Base-by-base conservation (phyloP, 257 asterid species). In the Avicennia marina region DNA sequence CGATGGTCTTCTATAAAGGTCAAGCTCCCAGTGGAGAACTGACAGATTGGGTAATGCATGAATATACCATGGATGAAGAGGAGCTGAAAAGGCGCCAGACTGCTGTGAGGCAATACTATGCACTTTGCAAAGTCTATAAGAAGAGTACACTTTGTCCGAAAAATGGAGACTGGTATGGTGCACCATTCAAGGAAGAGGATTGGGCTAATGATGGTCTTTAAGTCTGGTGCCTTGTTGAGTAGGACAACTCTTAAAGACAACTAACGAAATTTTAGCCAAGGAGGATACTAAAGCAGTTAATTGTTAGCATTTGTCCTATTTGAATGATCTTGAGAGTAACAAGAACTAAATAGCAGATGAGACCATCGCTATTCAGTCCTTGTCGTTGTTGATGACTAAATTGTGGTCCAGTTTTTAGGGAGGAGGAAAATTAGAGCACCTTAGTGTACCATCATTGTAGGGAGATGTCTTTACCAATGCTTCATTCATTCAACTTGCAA, bases 11-110 rank as follows among this genome's bases (percentile, higher is more conserved):
- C 78, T 81, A 93, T 11, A 67, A 65, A 69, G 99, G 99, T 2
- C 95, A 95, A 57, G 95, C 99, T 1, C 99, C 97, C 26, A 67
- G 42, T 20, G 96, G 96, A 18, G 76, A 80, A 49, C 96, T 97
- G 7, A 93, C 99, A 0, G 95, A 93, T 31, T 93, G 99, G 99
- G 99, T 93, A 42, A 93, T 89, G 99, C 99, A 93, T 39, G 99
- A 93, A 41, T 93, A 93, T 42, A 80, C 89, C 29, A 61, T 93
- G 82, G 90, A 86, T 43, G 97, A 86, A 58, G 89, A 66, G 25
- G 99, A 86, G 83, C 71, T 91, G n/a, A 79, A 75, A 64, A 75
- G 91, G 58, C 86, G 91, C 64, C 48, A 26, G 7, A 48, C 50
- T 29, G 85, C n/a, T n/a, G n/a, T 61, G 19, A 74, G 50, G 48